Conservation (phyloP, 179 eudicot species). For the Beta corolliflora region DNA sequence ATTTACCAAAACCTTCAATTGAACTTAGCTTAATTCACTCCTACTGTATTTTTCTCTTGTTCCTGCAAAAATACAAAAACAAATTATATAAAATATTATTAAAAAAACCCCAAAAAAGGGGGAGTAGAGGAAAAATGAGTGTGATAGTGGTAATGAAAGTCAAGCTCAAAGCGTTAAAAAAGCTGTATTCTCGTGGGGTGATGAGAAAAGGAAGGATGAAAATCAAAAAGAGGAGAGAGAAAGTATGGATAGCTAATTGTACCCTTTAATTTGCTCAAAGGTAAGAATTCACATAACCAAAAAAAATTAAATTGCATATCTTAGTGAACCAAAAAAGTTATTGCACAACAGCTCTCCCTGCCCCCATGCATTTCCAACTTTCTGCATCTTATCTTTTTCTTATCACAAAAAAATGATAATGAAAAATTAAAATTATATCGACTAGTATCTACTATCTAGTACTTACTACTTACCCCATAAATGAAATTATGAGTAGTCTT, state of each 20-base stretch:
- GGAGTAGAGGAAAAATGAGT: conserved; percentile 6
- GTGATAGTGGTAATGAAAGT: conserved; percentile 32
- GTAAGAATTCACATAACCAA: neutral
- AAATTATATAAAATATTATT: neutral
- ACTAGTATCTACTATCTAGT: neutral
- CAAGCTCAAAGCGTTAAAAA: conserved; percentile 37
- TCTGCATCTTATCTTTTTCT: neutral
- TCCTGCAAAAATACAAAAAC: conserved; percentile 23
- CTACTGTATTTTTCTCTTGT: neutral
- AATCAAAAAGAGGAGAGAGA: neutral
- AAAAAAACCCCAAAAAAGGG: neutral
- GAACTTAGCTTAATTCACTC: neutral
- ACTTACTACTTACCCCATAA: neutral
- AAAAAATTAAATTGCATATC: neutral
- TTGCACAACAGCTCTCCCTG: conserved; percentile 30
- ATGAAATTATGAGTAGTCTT: neutral
- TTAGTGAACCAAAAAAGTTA: conserved; percentile 15
- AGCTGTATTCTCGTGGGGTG: conserved; percentile 50
- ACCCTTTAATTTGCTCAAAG: too few relatives aligned
- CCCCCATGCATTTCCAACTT: conserved; percentile 26
- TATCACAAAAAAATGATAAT: neutral
- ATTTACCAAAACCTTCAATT: neutral
- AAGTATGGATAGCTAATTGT: too few relatives aligned
- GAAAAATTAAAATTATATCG: neutral
- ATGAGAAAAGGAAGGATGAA: neutral